A percentile compares a stretch with the other conserved stretches of the same genome.
Evolutionary conservation across 1,284 basidiomycete genomes (phyloP).

Genomic region (Naganishia albida): DNA sequence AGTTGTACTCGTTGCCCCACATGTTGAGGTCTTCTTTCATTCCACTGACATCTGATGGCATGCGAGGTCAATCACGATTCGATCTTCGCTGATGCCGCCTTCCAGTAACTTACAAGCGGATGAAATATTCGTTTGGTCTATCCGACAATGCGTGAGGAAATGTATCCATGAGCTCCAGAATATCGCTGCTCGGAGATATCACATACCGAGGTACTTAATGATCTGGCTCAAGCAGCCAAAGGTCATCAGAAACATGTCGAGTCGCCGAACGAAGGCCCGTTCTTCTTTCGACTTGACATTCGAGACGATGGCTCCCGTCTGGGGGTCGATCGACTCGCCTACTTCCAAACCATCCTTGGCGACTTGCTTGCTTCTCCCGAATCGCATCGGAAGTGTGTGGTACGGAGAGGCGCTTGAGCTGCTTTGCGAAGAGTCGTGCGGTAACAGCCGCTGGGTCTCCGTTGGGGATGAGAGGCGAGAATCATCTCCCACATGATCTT

Average conservation of each 20-base stretch:
- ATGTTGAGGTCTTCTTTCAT: conserved; percentile 75
- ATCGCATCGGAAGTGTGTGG: conserved; percentile 4
- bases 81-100: neutral
- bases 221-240: conserved; percentile 42
- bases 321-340: conserved; percentile 37
- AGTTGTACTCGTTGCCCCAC: conserved; percentile 68
- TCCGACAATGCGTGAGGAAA: neutral
- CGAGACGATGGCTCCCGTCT: conserved; percentile 39
- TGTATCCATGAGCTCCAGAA: neutral
- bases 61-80: neutral
- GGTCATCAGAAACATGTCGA: conserved; percentile 41
- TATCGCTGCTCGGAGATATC: conserved; percentile 59
- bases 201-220: conserved; percentile 42
- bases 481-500: no score
- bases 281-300: conserved; percentile 39
- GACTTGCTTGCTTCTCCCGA: conserved; percentile 5
- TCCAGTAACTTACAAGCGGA: conserved; percentile 7
- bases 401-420: neutral
- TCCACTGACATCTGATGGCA: conserved; percentile 64
- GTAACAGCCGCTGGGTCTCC: no score
- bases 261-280: conserved; percentile 38
- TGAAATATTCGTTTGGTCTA: conserved; percentile 21
- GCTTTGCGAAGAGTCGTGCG: no score
- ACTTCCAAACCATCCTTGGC: conserved; percentile 24
- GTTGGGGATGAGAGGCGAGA: no score